Evolutionary conservation across 2,329 filamentous ascomycete genomes (phyloP).

Genomic region (Xylariaceae sp.): DNA sequence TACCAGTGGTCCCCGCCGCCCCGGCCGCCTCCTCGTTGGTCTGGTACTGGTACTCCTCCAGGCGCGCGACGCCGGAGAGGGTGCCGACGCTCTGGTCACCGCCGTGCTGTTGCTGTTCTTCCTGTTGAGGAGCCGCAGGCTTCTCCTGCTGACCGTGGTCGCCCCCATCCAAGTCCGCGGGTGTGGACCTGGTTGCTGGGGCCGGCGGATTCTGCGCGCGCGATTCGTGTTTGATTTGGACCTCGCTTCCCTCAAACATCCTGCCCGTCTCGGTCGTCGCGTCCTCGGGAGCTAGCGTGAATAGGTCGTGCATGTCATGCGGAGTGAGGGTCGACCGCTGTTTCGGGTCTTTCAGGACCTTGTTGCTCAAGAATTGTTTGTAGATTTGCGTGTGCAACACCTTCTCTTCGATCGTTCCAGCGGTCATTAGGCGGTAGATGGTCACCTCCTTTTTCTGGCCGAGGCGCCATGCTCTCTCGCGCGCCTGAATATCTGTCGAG

Average conservation of each 20-base stretch:
- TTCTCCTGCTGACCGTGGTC: conserved; percentile 11
- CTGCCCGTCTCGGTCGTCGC: conserved; percentile 74
- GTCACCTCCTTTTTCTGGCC: conserved; percentile 93
- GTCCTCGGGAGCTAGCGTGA: conserved; percentile 64
- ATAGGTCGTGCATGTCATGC: conserved; percentile 78
- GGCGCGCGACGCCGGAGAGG: conserved; percentile 25
- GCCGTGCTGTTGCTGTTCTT: no score
- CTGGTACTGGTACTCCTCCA: conserved; percentile 23
- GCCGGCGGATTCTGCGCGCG: not conserved
- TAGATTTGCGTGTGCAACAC: conserved; percentile 98
- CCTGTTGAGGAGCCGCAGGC: no score
- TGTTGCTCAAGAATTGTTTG: conserved; percentile 96
- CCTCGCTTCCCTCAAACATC: conserved; percentile 81
- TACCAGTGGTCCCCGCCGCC: no score
- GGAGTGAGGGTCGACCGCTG: conserved; percentile 87
- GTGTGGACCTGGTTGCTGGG: conserved; percentile 7
- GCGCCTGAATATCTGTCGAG: conserved; percentile 89
- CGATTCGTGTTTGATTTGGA: conserved; percentile 45
- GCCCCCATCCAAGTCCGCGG: conserved; percentile 1
- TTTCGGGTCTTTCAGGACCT: conserved; percentile 89
- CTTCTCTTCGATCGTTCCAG: conserved; percentile 97
- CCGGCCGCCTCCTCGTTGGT: conserved; percentile 44
- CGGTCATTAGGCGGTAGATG: conserved; percentile 96
- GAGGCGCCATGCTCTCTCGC: conserved; percentile 90
- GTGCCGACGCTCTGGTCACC: conserved; percentile 24